Evolutionary conservation across 257 asterid species (phyloP), one percentile per base, ranked within the genome.

Genomic region (Solanum sparsipilum): DNA sequence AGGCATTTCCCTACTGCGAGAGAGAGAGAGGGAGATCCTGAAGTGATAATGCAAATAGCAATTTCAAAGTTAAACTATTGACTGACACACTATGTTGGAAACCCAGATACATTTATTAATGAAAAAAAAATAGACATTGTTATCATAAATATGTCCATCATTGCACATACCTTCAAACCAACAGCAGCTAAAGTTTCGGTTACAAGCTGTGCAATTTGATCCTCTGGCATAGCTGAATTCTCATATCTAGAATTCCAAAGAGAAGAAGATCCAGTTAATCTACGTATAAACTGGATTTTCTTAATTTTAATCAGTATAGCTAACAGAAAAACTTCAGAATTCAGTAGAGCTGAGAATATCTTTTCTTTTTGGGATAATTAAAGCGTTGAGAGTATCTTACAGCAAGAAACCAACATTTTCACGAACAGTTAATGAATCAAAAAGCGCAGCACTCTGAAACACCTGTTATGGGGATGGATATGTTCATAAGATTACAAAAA

Each of bases 381-480:
- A 65, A 29, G 41, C 5, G 18, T 52, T 48, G 44, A 81, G 85
- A 48, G 90, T 52, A 90, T 88, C 99, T 94, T 95, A 97, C 99
- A 97, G 89, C 87, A 96, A 92, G 90, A 97, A 97, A 84, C 99
- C 99, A 90, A 97, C 98, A 91, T 97, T 97, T 91, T 97, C 98
- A 72, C 98, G 96, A 93, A 97, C 99, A 35, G 98, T 95, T 89
- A 95, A 92, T 23, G 99, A 97, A 94, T 97, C 99, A 88, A 97
- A 96, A 89, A 97, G 99, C 7, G 99, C 99, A 39, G 99, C 98
- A 91, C 99, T 97, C 91, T 97, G 99, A 88, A 97, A 97, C 84
- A 97, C 98, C 99, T 97, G 97, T 93, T 32, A 90, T 83, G 86
- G 67, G 68, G 58, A 82, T 84, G 86, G 84, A 91, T 81, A 88